Evolutionary conservation across 805 yeast species (phyloP), one percentile per base, ranked within the genome.

Genomic region (Metschnikowia koreensis): DNA sequence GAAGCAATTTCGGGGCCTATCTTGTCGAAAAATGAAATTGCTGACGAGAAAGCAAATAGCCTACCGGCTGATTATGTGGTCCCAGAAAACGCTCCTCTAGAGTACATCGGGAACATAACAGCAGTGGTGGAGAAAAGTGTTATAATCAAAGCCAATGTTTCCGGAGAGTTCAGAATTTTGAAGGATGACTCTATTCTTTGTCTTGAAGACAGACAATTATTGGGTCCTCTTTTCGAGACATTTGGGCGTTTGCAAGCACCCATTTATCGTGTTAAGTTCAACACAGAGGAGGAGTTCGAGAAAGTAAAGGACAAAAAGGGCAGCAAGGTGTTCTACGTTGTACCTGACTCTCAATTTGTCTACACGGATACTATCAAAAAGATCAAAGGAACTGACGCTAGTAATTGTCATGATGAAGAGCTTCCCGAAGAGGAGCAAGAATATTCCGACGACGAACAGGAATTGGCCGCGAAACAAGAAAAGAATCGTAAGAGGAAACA

Each of bases 381-480:
- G 22, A 52, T 84, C 16, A 92, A 86, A 62, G 99, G 98, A 26
- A 86, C 91, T 1, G 99, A 94, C 71, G 99, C 99, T 0, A 87
- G 96, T 62, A 94, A 94, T 61, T 85, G 89, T 66, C 87, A 89
- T 65, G 99, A 94, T 67, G 98, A 94, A 70, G 99, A 94, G 63
- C 69, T 93, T 31, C 90, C 97, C 0, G 91, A 84, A 59, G 96
- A 88, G 31, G 98, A 94, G 66, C 96, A 89, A 66, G 98, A 93
- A 65, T 93, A 86, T 59, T 89, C 97, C 1, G 98, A 94, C 66
- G 98, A 94, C 67, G 98, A 93, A 64, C 81, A 81, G 54, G 98
- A 94, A 66, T 80, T 83, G 59, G 85, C 81, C 36, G 81, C 81
- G 42, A 92, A 87, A 64, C 81, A 79, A 48, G 68, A 76, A 22